Evolutionary conservation across 495 filamentous ascomycete species (phyloP).

Genomic region (Penicillium bialowiezense): DNA sequence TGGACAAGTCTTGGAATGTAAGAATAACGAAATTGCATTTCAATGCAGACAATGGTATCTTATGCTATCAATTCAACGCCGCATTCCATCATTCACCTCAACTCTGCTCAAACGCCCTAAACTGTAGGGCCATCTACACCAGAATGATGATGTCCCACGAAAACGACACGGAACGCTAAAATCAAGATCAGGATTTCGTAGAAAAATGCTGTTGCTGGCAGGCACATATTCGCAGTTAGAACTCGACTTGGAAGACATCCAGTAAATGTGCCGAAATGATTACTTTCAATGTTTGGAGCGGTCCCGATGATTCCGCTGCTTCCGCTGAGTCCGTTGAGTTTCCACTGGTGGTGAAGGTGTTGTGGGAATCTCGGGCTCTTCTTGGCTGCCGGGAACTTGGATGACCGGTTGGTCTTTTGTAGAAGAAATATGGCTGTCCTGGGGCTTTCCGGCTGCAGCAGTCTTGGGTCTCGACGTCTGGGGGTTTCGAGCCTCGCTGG

Average conservation of each 20-base stretch:
- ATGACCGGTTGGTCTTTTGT: not conserved
- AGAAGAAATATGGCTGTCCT: not conserved
- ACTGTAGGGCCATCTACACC: not conserved
- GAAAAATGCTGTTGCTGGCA: too few species aligned
- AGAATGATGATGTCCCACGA: not conserved
- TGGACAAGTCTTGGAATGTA: not conserved
- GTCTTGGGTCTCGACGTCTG: not conserved
- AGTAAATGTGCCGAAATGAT: too few species aligned
- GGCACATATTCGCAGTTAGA: too few species aligned
- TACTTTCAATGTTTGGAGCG: too few species aligned
- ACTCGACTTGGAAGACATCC: too few species aligned
- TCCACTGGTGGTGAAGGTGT: not conserved
- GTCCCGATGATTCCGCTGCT: slow-evolving; percentile 8
- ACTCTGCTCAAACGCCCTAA: not conserved
- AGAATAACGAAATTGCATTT: not conserved
- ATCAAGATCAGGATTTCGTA: not conserved
- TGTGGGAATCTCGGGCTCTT: not conserved
- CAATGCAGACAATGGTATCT: slow-evolving; percentile 25
- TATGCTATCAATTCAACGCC: slow-evolving; percentile 12
- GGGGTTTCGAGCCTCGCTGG: not conserved
- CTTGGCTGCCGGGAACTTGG: slow-evolving; percentile 3
- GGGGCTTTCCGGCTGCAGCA: not conserved
- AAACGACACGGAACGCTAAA: not conserved
- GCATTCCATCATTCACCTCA: not conserved
- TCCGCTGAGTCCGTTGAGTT: too few species aligned